phyloP scores from a whole-genome alignment of 768 basidiomycete species.

The Kwoniella europaea region DNA sequence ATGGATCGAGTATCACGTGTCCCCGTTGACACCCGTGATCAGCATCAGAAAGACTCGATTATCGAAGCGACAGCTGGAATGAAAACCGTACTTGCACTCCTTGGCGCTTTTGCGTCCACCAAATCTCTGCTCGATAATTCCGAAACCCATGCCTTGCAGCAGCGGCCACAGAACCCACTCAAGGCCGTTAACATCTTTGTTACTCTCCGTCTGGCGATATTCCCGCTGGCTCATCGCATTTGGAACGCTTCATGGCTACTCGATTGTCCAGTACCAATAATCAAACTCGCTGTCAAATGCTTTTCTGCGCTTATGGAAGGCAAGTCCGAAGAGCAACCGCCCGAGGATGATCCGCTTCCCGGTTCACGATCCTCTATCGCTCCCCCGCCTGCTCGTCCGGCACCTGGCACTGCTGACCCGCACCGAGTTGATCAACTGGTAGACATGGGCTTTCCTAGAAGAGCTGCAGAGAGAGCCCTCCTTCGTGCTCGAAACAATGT shows the following conservation, averaged over 20 bases:
- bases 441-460: conserved; percentile 97
- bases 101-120: conserved; percentile 76
- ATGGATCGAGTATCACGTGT: not conserved
- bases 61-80: conserved; percentile 25
- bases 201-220: conserved; percentile 70
- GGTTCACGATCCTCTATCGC: not conserved
- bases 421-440: conserved; percentile 77
- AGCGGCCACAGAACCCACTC: conserved; percentile 64
- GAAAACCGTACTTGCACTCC: conserved; percentile 67
- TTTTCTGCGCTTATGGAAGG: conserved; percentile 80
- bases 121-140: conserved; percentile 82
- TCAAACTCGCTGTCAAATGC: conserved; percentile 74
- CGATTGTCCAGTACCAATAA: conserved; percentile 71
- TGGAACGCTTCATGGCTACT: conserved; percentile 87
- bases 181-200: conserved; percentile 87
- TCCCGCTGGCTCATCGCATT: conserved; percentile 70
- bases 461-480: conserved; percentile 82
- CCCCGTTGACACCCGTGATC: not conserved
- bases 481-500: conserved; percentile 85
- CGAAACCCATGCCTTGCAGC: conserved; percentile 75
- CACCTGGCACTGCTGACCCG: conserved; percentile 69
- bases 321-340: conserved; percentile 72
- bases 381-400: conserved; percentile 42
- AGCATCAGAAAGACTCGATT: conserved; percentile 3
- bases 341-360: conserved; percentile 41